Conservation (phyloP, 345 rosid genomes). For the Ceriops tagal region DNA sequence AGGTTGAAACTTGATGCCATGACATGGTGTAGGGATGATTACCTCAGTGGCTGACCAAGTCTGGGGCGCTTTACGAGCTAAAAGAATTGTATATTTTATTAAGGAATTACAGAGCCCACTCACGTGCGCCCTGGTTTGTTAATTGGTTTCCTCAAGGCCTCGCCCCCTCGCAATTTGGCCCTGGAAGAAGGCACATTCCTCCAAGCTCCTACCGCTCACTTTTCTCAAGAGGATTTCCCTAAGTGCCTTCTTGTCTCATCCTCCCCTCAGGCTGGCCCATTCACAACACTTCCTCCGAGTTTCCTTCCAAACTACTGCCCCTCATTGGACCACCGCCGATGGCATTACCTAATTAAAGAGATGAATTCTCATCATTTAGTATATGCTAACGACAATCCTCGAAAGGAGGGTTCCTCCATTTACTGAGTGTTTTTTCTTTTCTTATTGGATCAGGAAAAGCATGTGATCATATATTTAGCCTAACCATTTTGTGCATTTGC, state of each 20-base stretch:
- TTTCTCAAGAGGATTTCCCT: neutral
- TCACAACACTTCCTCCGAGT: constrained; percentile 4
- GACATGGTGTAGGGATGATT: neutral
- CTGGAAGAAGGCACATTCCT: constrained; percentile 28
- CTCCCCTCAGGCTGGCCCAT: constrained; percentile 9
- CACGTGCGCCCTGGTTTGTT: constrained; percentile 28
- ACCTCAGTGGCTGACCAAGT: neutral
- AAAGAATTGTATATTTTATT: neutral
- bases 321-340: constrained; percentile 5
- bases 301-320: neutral
- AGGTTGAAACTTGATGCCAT: no score
- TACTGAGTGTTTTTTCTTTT: neutral
- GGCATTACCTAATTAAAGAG: constrained; percentile 16
- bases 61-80: neutral
- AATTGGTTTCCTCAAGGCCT: neutral
- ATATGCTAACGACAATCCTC: neutral
- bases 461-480: constrained; percentile 36
- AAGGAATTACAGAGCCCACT: constrained; percentile 23
- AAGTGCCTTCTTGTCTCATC: neutral
- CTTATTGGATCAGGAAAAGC: constrained; percentile 13
- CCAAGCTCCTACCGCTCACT: constrained; percentile 4
- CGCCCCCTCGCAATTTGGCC: constrained; percentile 11
- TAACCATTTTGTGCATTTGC: constrained; percentile 11
- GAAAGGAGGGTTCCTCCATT: constrained; percentile 22
- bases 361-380: constrained; percentile 14